Percentiles rank a stretch among this genome's conserved stretches.
phyloP scores from a whole-genome alignment of 164 flowering plant genomes.

The Vitis amurensis region DNA sequence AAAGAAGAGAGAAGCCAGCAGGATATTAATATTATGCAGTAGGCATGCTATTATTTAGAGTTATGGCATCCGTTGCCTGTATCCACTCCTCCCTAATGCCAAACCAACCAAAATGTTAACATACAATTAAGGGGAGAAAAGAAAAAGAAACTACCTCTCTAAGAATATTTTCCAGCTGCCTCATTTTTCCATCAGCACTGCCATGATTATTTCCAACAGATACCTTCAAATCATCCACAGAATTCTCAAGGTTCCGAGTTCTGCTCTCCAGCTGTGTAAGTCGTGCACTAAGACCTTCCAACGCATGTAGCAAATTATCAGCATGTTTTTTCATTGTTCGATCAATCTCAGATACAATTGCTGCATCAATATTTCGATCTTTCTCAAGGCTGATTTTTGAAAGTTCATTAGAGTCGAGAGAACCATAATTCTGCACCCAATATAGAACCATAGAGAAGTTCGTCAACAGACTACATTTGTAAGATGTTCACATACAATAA shows the following conservation, averaged over 20 bases:
- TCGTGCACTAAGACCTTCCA: slow-evolving; percentile 80
- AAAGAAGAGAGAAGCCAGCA: background rate
- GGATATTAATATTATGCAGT: background rate
- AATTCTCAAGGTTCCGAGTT: slow-evolving; percentile 66
- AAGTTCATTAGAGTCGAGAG: slow-evolving; percentile 47
- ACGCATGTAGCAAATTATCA: slow-evolving; percentile 64
- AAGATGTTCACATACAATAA: too few species aligned
- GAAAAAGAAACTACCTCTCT: slow-evolving; percentile 57
- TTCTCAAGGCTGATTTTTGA: slow-evolving; percentile 39
- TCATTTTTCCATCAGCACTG: slow-evolving; percentile 77
- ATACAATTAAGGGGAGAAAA: background rate
- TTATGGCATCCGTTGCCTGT: background rate
- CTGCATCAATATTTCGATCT: slow-evolving; percentile 36
- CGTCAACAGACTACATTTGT: too few species aligned
- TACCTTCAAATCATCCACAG: slow-evolving; percentile 82
- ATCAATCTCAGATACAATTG: slow-evolving; percentile 69
- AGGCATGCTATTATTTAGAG: background rate
- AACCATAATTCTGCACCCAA: slow-evolving; percentile 49
- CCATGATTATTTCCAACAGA: slow-evolving; percentile 74
- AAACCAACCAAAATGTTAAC: background rate
- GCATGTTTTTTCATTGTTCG: slow-evolving; percentile 74
- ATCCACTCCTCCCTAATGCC: background rate
- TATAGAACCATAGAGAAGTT: background rate
- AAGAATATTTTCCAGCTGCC: slow-evolving; percentile 78
- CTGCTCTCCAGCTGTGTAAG: slow-evolving; percentile 79